These are phyloP conservation scores for Kalaharituber pfeilii DNA, from an alignment of 2,329 filamentous ascomycete genomes.

Conservation along the genomic window DNA sequence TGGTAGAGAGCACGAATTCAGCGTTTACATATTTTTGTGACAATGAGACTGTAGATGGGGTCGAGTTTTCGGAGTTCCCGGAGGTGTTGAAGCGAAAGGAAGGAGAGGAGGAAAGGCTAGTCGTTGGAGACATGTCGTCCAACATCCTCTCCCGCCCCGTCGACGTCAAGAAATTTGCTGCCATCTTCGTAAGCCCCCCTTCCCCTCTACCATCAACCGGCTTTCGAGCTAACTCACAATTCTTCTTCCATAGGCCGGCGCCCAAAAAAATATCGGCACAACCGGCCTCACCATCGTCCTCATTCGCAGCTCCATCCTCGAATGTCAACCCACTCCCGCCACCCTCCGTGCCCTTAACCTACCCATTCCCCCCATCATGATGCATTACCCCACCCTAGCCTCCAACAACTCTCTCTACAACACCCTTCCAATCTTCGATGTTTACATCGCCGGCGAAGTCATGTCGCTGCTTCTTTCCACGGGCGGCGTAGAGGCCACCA, in stretches of 20 bases:
- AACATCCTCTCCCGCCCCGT: slow-evolving; percentile 76
- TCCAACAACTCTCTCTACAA: slow-evolving; percentile 96
- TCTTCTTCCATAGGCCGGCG: slow-evolving; percentile 37
- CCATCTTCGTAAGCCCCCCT: slow-evolving; percentile 52
- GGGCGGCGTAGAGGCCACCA: slow-evolving; percentile 57
- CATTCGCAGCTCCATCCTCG: slow-evolving; percentile 61
- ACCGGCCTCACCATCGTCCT: slow-evolving; percentile 77
- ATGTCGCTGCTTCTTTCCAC: slow-evolving; percentile 55
- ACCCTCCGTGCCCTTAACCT: slow-evolving; percentile 58
- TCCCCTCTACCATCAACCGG: background rate
- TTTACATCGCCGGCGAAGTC: slow-evolving; percentile 80
- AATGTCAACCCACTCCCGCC: slow-evolving; percentile 46
- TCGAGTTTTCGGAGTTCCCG: slow-evolving; percentile 69
- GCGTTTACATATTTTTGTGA: slow-evolving; percentile 79
- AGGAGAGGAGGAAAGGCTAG: slow-evolving; percentile 43
- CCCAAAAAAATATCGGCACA: slow-evolving; percentile 83
- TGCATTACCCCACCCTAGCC: slow-evolving; percentile 68
- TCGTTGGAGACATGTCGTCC: slow-evolving; percentile 84
- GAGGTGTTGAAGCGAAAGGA: slow-evolving; percentile 27
- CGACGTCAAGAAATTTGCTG: slow-evolving; percentile 59
- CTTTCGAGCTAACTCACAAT: slow-evolving; percentile 1
- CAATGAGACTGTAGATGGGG: slow-evolving; percentile 87
- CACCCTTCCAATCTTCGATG: slow-evolving; percentile 84
- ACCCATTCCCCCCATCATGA: slow-evolving; percentile 59
- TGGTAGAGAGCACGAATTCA: slow-evolving; percentile 38